A percentile compares a stretch with the other conserved stretches of the same genome.
These are phyloP conservation scores for Boechera stricta DNA, from an alignment of 345 rosid species.

Conservation along the genomic window DNA sequence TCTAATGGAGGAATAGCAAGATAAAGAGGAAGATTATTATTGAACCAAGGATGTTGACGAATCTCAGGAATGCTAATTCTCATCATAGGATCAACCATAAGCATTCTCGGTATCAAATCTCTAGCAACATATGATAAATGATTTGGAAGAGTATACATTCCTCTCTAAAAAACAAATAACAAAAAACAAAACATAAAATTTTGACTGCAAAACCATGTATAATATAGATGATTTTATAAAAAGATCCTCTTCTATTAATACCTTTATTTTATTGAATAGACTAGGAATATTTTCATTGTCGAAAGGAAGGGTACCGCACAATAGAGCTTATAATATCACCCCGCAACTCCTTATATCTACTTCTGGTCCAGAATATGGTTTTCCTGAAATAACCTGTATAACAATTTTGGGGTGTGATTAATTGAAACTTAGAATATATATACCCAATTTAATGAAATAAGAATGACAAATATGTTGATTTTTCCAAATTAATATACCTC, in stretches of 20 bases:
- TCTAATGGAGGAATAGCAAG: too few relatives aligned
- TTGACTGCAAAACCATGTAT: not conserved
- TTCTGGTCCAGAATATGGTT: slow-evolving; percentile 38
- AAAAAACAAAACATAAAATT: too few relatives aligned
- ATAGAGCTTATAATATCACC: slow-evolving; percentile 80
- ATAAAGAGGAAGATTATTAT: too few relatives aligned
- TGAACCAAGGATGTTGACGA: too few relatives aligned
- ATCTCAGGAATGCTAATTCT: too few relatives aligned
- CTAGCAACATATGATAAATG: too few relatives aligned
- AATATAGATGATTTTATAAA: not conserved
- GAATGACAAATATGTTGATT: too few relatives aligned
- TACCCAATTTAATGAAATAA: not conserved
- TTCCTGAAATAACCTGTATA: slow-evolving; percentile 56
- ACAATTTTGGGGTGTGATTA: not conserved
- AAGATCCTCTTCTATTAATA: slow-evolving; percentile 9
- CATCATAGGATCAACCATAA: too few relatives aligned
- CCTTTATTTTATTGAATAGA: slow-evolving; percentile 81
- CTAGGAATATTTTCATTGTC: slow-evolving; percentile 73
- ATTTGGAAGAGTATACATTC: too few relatives aligned
- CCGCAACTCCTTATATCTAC: slow-evolving; percentile 98
- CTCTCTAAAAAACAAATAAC: too few relatives aligned
- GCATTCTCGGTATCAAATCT: too few relatives aligned
- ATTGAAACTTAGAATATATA: not conserved
- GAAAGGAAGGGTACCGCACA: slow-evolving; percentile 86
- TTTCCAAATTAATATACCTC: slow-evolving; percentile 30